Evolutionary conservation across 2,329 filamentous ascomycete species (phyloP).

Genomic region (Biscogniauxia marginata): DNA sequence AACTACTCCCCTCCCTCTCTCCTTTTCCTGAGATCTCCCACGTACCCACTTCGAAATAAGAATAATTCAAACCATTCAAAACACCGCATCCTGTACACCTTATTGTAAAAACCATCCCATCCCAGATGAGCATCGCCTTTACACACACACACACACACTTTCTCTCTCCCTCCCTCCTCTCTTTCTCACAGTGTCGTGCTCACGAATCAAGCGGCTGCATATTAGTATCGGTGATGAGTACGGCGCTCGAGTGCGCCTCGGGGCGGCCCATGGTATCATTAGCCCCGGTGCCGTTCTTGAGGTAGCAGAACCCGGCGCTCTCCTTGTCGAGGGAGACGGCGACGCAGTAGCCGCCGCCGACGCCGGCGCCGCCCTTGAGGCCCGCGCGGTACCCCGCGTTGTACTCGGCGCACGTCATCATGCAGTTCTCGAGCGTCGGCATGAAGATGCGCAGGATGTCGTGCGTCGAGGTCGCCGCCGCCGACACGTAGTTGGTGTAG

Average conservation of each 20-base stretch:
- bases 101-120: too few relatives aligned
- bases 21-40: too few relatives aligned
- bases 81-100: too few relatives aligned
- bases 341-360: slow-evolving; percentile 28
- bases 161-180: too few relatives aligned
- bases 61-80: too few relatives aligned
- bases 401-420: slow-evolving; percentile 27
- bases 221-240: slow-evolving; percentile 18
- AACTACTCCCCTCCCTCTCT: too few relatives aligned
- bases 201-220: too few relatives aligned
- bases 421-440: slow-evolving; percentile 27
- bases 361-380: slow-evolving; percentile 12
- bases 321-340: slow-evolving; percentile 24
- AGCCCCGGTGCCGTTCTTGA: slow-evolving; percentile 25
- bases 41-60: too few relatives aligned
- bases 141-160: too few relatives aligned
- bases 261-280: slow-evolving; percentile 26
- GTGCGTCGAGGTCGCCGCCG: slow-evolving; percentile 12
- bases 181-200: too few relatives aligned
- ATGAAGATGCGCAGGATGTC: slow-evolving; percentile 25
- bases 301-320: slow-evolving; percentile 26
- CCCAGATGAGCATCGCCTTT: too few relatives aligned
- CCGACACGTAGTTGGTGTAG: slow-evolving; percentile 23
- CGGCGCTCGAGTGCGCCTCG: slow-evolving; percentile 23
- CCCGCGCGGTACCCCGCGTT: slow-evolving; percentile 24